Base-by-base conservation (phyloP, 2,329 filamentous ascomycete species). In the Diaporthe vexans region DNA sequence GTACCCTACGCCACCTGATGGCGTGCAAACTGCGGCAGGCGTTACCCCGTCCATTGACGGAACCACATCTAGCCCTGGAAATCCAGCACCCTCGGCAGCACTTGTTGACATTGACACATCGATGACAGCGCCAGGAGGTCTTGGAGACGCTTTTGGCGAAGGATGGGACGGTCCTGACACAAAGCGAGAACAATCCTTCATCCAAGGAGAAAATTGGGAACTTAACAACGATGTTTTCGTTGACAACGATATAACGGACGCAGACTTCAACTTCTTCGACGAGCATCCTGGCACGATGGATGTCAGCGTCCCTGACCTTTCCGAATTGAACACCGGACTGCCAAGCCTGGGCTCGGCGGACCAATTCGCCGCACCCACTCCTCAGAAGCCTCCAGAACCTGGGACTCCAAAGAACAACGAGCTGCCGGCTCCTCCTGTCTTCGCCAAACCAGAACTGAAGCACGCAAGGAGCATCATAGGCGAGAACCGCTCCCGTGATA, bases 201-300 rank as follows among this genome's bases (percentile, higher is more conserved):
- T 82, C 43, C 88, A 88, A 33, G 85, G 87, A 11, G 89, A 90
- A 40, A 87, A 92, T 78, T 92, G 89, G 26, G 92, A 94, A 72
- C 86, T 94, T 77, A 91, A 91, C 17, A 90, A 89, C 11, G 92
- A 94, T 77, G 89, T 93, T 77, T 94, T 94, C 82, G 91, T 88
- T n/a, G 90, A 91, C n/a, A 89, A 91, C 76, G 90, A 91, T 77
- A 88, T 96, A n/a, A 95, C 93, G 1, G 94, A 97, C 78, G 94
- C 91, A 8, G 94, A 97, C 79, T 96, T 96, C 81, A 94, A 90
- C 80, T 96, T 95, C 81, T 96, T 96, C 78, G 94, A 96, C 78
- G 91, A 93, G 75, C 84, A 88, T 35, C 86, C 88, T 4, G 85
- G 81, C 3, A 83, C 82, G 15, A 81, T 83, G 33, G 84, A 84